Conservation (phyloP, 2,329 filamentous ascomycete species). For the Corinectria fuckeliana region DNA sequence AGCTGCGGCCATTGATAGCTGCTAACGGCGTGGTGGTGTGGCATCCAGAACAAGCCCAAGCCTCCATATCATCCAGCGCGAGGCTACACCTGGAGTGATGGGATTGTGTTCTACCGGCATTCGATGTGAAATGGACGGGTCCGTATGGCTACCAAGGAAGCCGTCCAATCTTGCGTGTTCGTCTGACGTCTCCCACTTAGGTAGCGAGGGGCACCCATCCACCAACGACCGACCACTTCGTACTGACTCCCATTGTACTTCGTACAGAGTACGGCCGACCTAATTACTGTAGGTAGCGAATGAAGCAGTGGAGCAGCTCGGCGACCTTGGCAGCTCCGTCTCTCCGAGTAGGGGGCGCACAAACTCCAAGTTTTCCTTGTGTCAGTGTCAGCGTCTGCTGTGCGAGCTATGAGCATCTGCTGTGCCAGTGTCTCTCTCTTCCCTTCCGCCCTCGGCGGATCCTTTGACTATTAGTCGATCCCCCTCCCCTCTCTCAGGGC, state of each 20-base stretch:
- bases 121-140: neutral
- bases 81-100: neutral
- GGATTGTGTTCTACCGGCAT: neutral
- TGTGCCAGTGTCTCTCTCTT: neutral
- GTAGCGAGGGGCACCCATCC: too few relatives aligned
- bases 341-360: neutral
- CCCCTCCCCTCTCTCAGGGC: neutral
- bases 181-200: constrained; percentile 9
- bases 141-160: neutral
- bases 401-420: neutral
- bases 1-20: neutral
- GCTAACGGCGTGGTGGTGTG: neutral
- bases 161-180: constrained; percentile 14
- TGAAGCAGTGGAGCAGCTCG: neutral
- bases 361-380: neutral
- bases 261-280: neutral
- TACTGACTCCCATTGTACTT: neutral
- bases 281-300: neutral
- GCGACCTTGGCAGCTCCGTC: neutral
- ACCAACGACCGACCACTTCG: too few relatives aligned
- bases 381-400: neutral
- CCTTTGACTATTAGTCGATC: neutral
- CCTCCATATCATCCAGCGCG: neutral
- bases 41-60: constrained; percentile 11
- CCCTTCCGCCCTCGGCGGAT: neutral